Evolutionary conservation across 768 basidiomycete genomes (phyloP), one percentile per base, ranked within the genome.

Genomic region (Auriscalpium microsporum): DNA sequence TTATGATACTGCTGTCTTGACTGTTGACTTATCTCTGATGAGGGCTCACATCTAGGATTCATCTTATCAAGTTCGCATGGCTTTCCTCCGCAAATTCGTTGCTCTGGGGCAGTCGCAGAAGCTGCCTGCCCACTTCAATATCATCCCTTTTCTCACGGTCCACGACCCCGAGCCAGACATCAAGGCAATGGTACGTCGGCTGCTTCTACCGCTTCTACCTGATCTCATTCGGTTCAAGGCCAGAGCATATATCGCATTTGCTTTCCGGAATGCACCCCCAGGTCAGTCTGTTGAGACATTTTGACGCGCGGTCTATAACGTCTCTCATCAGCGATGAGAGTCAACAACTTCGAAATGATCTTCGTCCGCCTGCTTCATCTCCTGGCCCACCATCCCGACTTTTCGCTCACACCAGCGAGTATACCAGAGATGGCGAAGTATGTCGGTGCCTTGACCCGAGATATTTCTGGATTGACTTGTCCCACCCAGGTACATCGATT

Each of bases 371-470:
- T 98, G 4, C 76, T 98, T 10, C 89, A 94, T 64, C 69, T 94
- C 0, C 75, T 98, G 5, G 91, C 94, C 0, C 94, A 96, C 65
- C 96, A 99, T 67, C 95, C 95, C 4, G 96, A 99, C 69, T 94
- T 93, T 63, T 78, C 76, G 17, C 77, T 74, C 45, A 75, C 77
- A 2, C 77, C 80, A 38, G 87, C 89, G 36, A 84, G 84, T 44
- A 68, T 94, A 38, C 74, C 81, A 36, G 86, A 89, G 63, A 85
- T 93, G 62, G 83, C 87, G 21, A 90, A 86, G 93, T 96, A 61
- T 47, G 86, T 65, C 8, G 23, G 17, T 6, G 33, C 40, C 23
- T 48, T 44, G 16, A 48, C 28, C 35, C 47, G 8, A 23, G 35
- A 6, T 19, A 38, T 53, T 14, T 13, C 11, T 35, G 14, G 48